phyloP scores from a whole-genome alignment of 768 basidiomycete genomes.

The Mycena polygramma region DNA sequence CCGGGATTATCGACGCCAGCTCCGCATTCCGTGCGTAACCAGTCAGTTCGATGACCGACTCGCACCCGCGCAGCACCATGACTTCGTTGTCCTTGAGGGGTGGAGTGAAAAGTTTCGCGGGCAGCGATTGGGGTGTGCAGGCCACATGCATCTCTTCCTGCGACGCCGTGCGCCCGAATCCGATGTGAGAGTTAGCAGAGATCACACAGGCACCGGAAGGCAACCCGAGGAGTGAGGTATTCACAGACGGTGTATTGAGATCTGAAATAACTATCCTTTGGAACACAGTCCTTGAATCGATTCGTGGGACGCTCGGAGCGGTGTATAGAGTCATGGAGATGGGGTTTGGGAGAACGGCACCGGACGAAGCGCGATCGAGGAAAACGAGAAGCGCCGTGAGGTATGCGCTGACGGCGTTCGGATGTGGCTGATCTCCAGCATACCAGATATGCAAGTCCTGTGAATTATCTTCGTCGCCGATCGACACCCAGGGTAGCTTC shows the following conservation, averaged over 20 bases:
- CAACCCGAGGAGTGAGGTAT: constrained; percentile 2
- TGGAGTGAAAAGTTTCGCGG: constrained; percentile 27
- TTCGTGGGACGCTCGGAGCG: background rate
- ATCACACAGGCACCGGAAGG: constrained; percentile 33
- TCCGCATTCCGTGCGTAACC: constrained; percentile 25
- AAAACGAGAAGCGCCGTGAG: constrained; percentile 31
- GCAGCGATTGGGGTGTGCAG: constrained; percentile 25
- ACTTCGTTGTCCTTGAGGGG: constrained; percentile 24
- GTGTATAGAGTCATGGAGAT: constrained; percentile 19
- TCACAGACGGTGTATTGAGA: constrained; percentile 12
- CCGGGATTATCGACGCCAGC: constrained; percentile 4
- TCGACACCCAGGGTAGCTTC: constrained; percentile 17
- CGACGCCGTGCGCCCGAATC: constrained; percentile 35
- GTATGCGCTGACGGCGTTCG: constrained; percentile 29
- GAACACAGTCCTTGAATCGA: background rate
- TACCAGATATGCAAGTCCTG: constrained; percentile 34
- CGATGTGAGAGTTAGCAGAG: constrained; percentile 31
- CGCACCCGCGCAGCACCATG: constrained; percentile 32
- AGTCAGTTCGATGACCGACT: constrained; percentile 19
- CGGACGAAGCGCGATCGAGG: constrained; percentile 21
- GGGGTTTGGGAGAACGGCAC: background rate
- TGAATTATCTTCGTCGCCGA: constrained; percentile 24
- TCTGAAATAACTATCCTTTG: constrained; percentile 11
- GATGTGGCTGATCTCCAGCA: constrained; percentile 30
- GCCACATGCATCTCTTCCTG: constrained; percentile 39